Base-by-base conservation (phyloP, 2,329 filamentous ascomycete genomes). In the Penicillium sp. region DNA sequence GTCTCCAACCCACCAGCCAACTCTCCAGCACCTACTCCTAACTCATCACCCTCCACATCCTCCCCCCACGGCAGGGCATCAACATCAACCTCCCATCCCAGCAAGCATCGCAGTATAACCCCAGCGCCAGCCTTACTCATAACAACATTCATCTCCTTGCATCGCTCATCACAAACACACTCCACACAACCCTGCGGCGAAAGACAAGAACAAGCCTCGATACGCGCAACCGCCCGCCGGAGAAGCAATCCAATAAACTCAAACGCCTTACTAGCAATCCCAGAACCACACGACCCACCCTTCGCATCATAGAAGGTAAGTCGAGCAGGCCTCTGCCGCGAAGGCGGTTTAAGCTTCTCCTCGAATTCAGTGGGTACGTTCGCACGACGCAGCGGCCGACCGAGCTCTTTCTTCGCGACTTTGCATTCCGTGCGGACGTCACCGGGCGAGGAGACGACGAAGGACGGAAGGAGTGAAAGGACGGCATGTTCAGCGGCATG, bases 341-440 rank as follows among this genome's bases (percentile, higher is more conserved):
- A 61, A 3, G 75, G 74, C 2, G 73, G 73, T 24, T 69, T 61
- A 24, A 69, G 50, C 37, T 57, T 62, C 35, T 57, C 58, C 22
- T 59, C 54, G 2, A 63, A 52, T 35, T 59, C 53, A 29, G 47
- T 50, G 20, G 56, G 35, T 7, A 71, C 67, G 37, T 66, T 66
- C 4, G 66, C 69, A 10, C 62, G 59, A 29, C 66, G 68, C n/a
- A 73, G 63, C 24, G 74, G 78, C 63, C 85, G 85, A 1, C 90
- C 85, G 60, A 97, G 91, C 73, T 97, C 93, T 72, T 97, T 97
- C 57, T 89, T 79, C 2, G 88, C 86, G 56, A 88, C 85, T 78
- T 97, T 97, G 74, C 94, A 97, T 74, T 97, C 94, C 0, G 94
- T 97, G 40, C 90, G 85, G 14, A 99, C 90, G 65, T 97, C 94